Evolutionary conservation across 768 basidiomycete species (phyloP).

Genomic region (Tylopilus subfusipes): DNA sequence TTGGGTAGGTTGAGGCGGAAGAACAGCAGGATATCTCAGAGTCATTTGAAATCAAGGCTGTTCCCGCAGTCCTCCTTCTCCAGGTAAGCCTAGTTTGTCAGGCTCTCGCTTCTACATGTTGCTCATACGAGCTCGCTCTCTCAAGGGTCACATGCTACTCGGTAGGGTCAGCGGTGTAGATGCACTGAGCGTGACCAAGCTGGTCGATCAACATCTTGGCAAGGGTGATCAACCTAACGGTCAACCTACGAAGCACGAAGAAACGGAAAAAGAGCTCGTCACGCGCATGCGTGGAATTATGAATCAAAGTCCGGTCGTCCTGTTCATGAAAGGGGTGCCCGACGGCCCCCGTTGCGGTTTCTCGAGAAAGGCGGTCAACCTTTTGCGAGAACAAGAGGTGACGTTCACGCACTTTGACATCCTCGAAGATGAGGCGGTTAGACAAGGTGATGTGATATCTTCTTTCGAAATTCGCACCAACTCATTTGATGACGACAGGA

Average conservation of each 20-base stretch:
- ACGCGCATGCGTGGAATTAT: slow-evolving; percentile 66
- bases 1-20: slow-evolving; percentile 78
- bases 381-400: slow-evolving; percentile 63
- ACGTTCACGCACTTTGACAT: slow-evolving; percentile 82
- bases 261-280: slow-evolving; percentile 66
- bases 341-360: slow-evolving; percentile 81
- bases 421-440: slow-evolving; percentile 71
- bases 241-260: slow-evolving; percentile 34
- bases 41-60: slow-evolving; percentile 87
- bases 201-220: slow-evolving; percentile 56
- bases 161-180: slow-evolving; percentile 78
- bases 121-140: not conserved
- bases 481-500: slow-evolving; percentile 38
- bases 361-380: slow-evolving; percentile 65
- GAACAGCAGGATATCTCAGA: slow-evolving; percentile 79
- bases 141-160: slow-evolving; percentile 85
- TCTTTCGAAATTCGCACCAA: not conserved
- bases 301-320: slow-evolving; percentile 71
- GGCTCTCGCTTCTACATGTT: not conserved
- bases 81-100: slow-evolving; percentile 44
- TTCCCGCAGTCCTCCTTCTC: slow-evolving; percentile 81
- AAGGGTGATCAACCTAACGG: slow-evolving; percentile 11
- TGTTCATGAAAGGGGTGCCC: slow-evolving; percentile 91
- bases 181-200: slow-evolving; percentile 54
- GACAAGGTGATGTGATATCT: slow-evolving; percentile 55